These are phyloP conservation scores for Colletotrichum sp. DNA, from an alignment of 2,329 filamentous ascomycete genomes.

Conservation along the genomic window DNA sequence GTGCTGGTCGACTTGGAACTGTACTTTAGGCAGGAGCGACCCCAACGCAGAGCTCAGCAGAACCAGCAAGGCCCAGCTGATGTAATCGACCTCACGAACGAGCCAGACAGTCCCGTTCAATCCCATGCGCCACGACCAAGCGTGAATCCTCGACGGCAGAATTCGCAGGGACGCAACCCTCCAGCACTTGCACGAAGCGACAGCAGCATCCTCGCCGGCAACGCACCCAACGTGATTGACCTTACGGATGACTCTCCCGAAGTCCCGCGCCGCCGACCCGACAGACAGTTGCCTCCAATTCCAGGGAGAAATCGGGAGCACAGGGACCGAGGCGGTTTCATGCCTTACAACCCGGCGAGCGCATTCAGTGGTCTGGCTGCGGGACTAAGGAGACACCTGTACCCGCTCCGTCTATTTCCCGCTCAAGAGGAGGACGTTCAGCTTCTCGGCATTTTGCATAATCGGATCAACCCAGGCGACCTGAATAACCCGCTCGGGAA, in stretches of 20 bases:
- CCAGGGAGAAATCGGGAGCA: slow-evolving; percentile 24
- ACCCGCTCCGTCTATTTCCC: slow-evolving; percentile 10
- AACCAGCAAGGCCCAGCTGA: slow-evolving; percentile 22
- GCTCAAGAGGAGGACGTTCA: slow-evolving; percentile 14
- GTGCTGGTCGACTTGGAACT: slow-evolving; percentile 32
- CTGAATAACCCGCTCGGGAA: slow-evolving; percentile 21
- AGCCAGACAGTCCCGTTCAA: slow-evolving; percentile 50
- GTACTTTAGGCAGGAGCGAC: slow-evolving; percentile 3
- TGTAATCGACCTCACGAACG: slow-evolving; percentile 56
- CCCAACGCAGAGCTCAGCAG: neutral
- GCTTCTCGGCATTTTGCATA: slow-evolving; percentile 12
- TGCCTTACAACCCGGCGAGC: neutral
- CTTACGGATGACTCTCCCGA: slow-evolving; percentile 54
- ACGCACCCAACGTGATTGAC: slow-evolving; percentile 49
- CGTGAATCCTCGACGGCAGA: slow-evolving; percentile 46
- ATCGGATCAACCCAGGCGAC: slow-evolving; percentile 6
- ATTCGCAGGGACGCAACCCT: slow-evolving; percentile 43
- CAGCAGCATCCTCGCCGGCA: slow-evolving; percentile 42
- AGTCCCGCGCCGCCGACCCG: slow-evolving; percentile 5
- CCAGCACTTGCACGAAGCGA: slow-evolving; percentile 51
- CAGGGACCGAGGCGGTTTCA: neutral
- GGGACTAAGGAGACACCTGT: neutral
- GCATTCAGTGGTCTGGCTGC: slow-evolving; percentile 17
- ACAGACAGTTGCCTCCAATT: neutral
- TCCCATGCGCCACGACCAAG: slow-evolving; percentile 12